These are phyloP conservation scores for Leishmania mexicana DNA, from an alignment of 208 protist species.

Conservation along the genomic window DNA sequence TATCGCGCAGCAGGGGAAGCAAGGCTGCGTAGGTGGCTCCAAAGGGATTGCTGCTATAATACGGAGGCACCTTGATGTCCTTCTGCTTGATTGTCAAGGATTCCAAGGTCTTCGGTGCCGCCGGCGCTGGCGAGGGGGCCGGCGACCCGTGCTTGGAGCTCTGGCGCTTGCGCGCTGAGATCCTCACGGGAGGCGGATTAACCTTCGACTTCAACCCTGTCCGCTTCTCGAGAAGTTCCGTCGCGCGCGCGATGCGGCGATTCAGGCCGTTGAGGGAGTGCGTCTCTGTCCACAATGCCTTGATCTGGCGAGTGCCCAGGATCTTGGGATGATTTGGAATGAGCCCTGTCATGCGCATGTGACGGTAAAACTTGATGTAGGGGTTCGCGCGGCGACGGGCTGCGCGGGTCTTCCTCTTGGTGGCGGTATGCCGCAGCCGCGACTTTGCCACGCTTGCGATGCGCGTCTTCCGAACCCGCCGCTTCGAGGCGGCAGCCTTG, in stretches of 20 bases:
- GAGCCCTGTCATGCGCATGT: conserved; percentile 43
- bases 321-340: conserved; percentile 39
- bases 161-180: not conserved
- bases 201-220: conserved; percentile 17
- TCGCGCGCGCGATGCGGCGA: conserved; percentile 29
- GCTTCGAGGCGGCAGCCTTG: not conserved
- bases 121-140: not conserved
- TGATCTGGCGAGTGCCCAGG: conserved; percentile 37
- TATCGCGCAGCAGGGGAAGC: conserved; percentile 13
- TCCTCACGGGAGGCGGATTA: not conserved
- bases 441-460: not conserved
- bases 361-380: conserved; percentile 51
- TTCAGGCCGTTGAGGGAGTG: conserved; percentile 32
- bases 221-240: conserved; percentile 22
- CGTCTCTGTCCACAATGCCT: conserved; percentile 41
- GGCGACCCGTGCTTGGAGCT: conserved; percentile 4
- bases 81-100: conserved; percentile 1
- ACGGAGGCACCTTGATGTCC: conserved; percentile 32
- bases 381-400: conserved; percentile 15
- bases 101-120: not conserved
- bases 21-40: conserved; percentile 39
- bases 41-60: conserved; percentile 40
- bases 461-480: too few relatives aligned
- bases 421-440: not conserved
- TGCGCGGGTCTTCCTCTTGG: conserved; percentile 9